These are phyloP conservation scores for Arctostaphylos glauca DNA, from an alignment of 148 eudicot genomes.

Conservation along the genomic window DNA sequence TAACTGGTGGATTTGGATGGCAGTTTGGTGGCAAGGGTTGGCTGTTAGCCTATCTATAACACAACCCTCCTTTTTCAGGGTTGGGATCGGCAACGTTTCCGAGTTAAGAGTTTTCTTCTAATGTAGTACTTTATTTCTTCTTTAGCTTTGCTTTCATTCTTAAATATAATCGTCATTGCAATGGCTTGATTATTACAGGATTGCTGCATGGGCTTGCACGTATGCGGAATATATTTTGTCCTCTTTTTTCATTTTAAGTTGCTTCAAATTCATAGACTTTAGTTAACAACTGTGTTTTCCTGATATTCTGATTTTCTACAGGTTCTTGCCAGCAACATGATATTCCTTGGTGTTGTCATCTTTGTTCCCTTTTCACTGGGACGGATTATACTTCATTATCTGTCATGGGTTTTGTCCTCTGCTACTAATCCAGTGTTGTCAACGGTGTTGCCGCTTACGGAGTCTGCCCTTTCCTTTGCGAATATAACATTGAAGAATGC, in stretches of 20 bases:
- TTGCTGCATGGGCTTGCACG: background rate
- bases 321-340: constrained; percentile 96
- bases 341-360: constrained; percentile 86
- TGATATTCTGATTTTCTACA: constrained; percentile 36
- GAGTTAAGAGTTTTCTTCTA: background rate
- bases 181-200: background rate
- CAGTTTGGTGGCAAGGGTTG: background rate
- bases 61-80: background rate
- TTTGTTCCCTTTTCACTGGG: constrained; percentile 88
- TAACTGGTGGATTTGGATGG: background rate
- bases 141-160: background rate
- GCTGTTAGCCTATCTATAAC: background rate
- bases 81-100: background rate
- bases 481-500: constrained; percentile 81
- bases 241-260: background rate
- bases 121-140: background rate
- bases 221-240: background rate
- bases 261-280: background rate
- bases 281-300: background rate
- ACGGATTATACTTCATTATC: constrained; percentile 67
- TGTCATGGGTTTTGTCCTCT: constrained; percentile 71
- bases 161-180: background rate
- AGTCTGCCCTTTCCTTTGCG: constrained; percentile 70
- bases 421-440: constrained; percentile 68
- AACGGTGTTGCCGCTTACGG: constrained; percentile 69